Evolutionary conservation across 108 stramenopile species (phyloP).

Genomic region (Epithemia pelagica): DNA sequence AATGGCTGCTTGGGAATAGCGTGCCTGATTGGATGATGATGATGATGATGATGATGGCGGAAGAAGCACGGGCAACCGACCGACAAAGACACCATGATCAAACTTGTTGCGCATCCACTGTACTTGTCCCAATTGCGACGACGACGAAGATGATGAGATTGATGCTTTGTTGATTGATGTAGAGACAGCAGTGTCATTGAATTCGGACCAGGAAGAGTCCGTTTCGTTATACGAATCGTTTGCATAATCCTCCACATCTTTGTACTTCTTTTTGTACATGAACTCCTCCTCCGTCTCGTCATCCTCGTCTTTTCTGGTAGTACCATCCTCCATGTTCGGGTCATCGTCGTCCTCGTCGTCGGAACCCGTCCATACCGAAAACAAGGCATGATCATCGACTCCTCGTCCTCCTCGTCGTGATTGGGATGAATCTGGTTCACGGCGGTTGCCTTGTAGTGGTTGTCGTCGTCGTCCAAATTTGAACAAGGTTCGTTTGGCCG

Average conservation of each 20-base stretch:
- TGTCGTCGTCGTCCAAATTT: slow-evolving; percentile 41
- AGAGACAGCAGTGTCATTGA: background rate
- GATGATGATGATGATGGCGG: background rate
- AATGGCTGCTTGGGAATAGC: slow-evolving; percentile 52
- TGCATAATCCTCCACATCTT: slow-evolving; percentile 5
- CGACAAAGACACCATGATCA: slow-evolving; percentile 70
- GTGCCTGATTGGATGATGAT: background rate
- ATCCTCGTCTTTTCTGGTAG: slow-evolving; percentile 12
- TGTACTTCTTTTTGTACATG: background rate
- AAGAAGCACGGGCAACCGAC: slow-evolving; percentile 29
- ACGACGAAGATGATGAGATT: background rate
- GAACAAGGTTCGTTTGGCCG: slow-evolving; percentile 87
- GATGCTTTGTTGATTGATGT: background rate
- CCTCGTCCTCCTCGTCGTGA: slow-evolving; percentile 12
- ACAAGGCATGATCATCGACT: slow-evolving; percentile 62
- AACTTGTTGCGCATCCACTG: slow-evolving; percentile 74
- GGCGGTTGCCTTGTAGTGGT: too few species aligned
- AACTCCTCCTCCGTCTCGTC: slow-evolving; percentile 16
- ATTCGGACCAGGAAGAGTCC: slow-evolving; percentile 3
- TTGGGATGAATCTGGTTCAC: too few species aligned
- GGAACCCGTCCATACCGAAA: slow-evolving; percentile 43
- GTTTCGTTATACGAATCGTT: background rate
- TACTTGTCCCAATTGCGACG: slow-evolving; percentile 34
- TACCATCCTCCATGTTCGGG: slow-evolving; percentile 8
- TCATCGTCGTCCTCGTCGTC: slow-evolving; percentile 18